Conservation (phyloP, 2,329 filamentous ascomycete genomes). For the Zarea fungicola region DNA sequence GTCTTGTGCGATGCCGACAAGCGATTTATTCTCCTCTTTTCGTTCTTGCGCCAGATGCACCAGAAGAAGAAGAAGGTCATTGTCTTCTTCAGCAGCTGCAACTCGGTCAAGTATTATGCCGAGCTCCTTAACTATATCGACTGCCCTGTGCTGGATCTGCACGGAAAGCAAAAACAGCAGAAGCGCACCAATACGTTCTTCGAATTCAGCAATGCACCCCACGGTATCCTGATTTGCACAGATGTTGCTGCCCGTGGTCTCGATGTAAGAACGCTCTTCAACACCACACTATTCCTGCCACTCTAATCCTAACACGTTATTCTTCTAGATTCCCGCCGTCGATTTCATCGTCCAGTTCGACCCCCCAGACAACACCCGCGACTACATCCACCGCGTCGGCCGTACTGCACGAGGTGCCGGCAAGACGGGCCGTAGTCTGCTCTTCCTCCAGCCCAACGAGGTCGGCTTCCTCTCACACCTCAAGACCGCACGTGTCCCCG, state of each 20-base stretch:
- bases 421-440: constrained; percentile 78
- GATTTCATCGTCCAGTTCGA: constrained; percentile 98
- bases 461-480: constrained; percentile 88
- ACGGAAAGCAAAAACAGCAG: constrained; percentile 97
- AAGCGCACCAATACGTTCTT: constrained; percentile 99
- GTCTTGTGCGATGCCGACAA: constrained; percentile 90
- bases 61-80: constrained; percentile 96
- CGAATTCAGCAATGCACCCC: constrained; percentile 73
- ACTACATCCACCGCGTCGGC: constrained; percentile 94
- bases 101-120: constrained; percentile 91
- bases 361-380: constrained; percentile 81
- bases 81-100: constrained; percentile 90
- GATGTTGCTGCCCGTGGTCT: constrained; percentile 93
- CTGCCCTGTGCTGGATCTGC: constrained; percentile 76
- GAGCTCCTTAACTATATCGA: constrained; percentile 98
- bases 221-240: constrained; percentile 89
- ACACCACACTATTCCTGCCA: not conserved
- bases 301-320: not conserved
- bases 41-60: constrained; percentile 72
- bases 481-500: constrained; percentile 84
- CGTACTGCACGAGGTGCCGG: constrained; percentile 84
- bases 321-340: constrained; percentile 75
- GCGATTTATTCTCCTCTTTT: constrained; percentile 89
- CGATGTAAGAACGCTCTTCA: constrained; percentile 59
- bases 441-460: constrained; percentile 91